Evolutionary conservation across 495 filamentous ascomycete species (phyloP).

Genomic region (Copromyces sp.): DNA sequence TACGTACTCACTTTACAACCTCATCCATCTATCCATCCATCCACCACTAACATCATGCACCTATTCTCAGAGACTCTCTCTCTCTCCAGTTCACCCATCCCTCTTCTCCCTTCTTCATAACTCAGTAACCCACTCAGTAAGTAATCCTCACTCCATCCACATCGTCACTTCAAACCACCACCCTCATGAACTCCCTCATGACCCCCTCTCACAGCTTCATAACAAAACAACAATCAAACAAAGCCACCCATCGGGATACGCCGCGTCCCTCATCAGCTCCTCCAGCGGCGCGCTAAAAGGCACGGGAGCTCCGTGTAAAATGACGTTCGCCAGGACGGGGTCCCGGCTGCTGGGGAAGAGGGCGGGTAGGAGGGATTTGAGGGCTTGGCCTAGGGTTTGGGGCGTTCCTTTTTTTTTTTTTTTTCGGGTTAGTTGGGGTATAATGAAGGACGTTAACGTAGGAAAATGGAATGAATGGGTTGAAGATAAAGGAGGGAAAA

Average conservation of each 20-base stretch:
- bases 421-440: too few relatives aligned
- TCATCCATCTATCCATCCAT: neutral
- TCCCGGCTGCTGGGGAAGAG: constrained; percentile 83
- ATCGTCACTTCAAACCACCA: neutral
- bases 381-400: constrained; percentile 72
- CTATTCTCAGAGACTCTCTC: neutral
- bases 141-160: neutral
- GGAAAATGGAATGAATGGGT: neutral
- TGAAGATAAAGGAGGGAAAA: neutral
- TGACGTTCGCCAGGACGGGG: constrained; percentile 79
- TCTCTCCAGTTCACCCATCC: neutral
- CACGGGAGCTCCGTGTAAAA: constrained; percentile 78
- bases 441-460: too few relatives aligned
- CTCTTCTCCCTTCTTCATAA: neutral
- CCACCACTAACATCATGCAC: neutral
- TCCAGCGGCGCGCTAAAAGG: constrained; percentile 77
- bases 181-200: neutral
- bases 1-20: neutral
- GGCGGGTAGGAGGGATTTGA: constrained; percentile 67
- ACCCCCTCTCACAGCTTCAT: neutral
- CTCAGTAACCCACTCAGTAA: neutral
- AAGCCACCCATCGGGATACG: constrained; percentile 89
- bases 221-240: constrained; percentile 79
- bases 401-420: constrained; percentile 20
- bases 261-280: constrained; percentile 68